Evolutionary conservation across 2,329 filamentous ascomycete species (phyloP), one percentile per base, ranked within the genome.

Genomic region (Pestalotiopsis sp.): DNA sequence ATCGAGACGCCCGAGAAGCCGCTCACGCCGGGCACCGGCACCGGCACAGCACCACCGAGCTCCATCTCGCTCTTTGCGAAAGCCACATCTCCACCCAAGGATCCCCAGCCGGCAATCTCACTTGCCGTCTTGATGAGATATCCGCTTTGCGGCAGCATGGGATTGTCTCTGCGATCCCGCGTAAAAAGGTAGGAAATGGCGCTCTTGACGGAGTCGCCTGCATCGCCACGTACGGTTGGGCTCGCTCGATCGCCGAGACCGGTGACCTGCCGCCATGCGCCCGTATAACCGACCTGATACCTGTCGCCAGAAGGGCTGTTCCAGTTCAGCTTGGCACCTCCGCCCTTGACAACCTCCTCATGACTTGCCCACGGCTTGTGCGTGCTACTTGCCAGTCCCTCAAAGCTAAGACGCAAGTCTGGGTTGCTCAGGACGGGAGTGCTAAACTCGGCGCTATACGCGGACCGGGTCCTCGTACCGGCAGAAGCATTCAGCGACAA

Each of bases 21-120:
- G 72, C 86, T 81, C n/a, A 91, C 79, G 1, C 91, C 90, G 0
- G 92, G 92, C 14, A 96, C 82, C 0, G 90, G 85, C 25, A 98
- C 84, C 0, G 95, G 91, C 1, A 95, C 70, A 2, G 94, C 94
- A 68, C 89, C 89, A 70, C 93, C 90, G 1, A 93, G 85, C 80
- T 98, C 95, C 17, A 95, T 75, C 79, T 98, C 95, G n/a, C 91
- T 90, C 82, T 97, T 99, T 79, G 90, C 93, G 80, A 98, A 98
- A n/a, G 92, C 91, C 1, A 97, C 94, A 75, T 98, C 96, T 52
- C 96, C 96, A 71, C 88, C 89, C 20, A 99, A 83, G 0, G 92
- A 90, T 0, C 95, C 94, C 80, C 92, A 90, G 12, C 96, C 95
- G 2, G 96, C 95, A n/a, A 98, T 79, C 77, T 98, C 95, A 36